Evolutionary conservation across 495 filamentous ascomycete genomes (phyloP).

Genomic region (Xylaria scruposa): DNA sequence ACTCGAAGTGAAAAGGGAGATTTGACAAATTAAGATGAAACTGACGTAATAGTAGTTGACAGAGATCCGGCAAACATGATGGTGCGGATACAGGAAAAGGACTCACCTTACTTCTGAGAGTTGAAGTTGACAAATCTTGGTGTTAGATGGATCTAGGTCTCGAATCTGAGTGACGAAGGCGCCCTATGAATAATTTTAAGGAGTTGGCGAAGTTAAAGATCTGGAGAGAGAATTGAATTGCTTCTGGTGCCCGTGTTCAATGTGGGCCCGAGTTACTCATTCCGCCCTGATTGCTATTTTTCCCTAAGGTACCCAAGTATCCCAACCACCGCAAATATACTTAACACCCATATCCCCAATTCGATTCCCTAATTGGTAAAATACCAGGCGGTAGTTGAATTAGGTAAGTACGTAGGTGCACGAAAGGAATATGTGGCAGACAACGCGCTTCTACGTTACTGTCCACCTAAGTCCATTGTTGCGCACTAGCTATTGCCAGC

Average conservation of each 20-base stretch:
- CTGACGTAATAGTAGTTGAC: not conserved
- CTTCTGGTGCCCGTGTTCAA: not conserved
- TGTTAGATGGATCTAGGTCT: constrained; percentile 2
- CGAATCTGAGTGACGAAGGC: not conserved
- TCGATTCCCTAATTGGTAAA: not conserved
- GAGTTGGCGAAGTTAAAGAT: not conserved
- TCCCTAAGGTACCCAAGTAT: too few relatives aligned
- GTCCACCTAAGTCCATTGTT: not conserved
- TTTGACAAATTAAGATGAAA: not conserved
- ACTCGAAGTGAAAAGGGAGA: not conserved
- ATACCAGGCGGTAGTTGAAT: not conserved
- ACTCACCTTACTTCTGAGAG: constrained; percentile 16
- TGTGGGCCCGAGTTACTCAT: too few relatives aligned
- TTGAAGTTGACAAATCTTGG: not conserved
- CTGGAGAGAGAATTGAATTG: not conserved
- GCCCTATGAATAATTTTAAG: not conserved
- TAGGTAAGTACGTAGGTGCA: too few relatives aligned
- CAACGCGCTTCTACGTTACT: not conserved
- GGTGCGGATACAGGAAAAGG: not conserved
- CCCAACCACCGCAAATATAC: not conserved
- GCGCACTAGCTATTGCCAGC: not conserved
- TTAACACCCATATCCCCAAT: not conserved
- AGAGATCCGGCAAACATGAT: not conserved
- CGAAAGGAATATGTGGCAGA: not conserved
- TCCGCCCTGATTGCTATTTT: not conserved